Percentiles rank a stretch among this genome's conserved stretches.
phyloP scores from a whole-genome alignment of 257 asterid species.

The Striga asiatica region DNA sequence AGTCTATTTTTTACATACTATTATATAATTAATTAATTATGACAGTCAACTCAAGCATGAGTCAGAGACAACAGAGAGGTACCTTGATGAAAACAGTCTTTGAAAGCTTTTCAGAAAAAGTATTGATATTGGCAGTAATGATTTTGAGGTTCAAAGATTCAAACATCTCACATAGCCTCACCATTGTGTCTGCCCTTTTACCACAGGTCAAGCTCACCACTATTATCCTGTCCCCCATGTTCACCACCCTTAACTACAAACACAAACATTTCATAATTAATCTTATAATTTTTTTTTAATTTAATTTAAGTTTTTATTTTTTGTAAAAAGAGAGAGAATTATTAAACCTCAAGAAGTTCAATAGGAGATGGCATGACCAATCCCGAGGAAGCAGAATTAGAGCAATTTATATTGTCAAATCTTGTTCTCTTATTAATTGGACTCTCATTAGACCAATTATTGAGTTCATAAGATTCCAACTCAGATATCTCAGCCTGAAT shows the following conservation, averaged over 20 bases:
- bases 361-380: conserved; percentile 23
- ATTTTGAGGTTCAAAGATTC: conserved; percentile 69
- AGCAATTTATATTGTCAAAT: conserved; percentile 19
- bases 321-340: no score
- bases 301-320: no score
- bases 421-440: conserved; percentile 29
- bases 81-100: conserved; percentile 79
- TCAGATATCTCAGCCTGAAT: conserved; percentile 41
- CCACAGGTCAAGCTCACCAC: conserved; percentile 74
- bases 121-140: conserved; percentile 57
- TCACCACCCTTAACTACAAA: conserved; percentile 53
- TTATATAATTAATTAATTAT: no score
- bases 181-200: conserved; percentile 69
- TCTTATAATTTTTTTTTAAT: no score
- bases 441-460: conserved; percentile 24
- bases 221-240: conserved; percentile 53
- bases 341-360: conserved; percentile 67
- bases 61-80: no score
- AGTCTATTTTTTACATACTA: no score
- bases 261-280: no score
- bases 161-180: conserved; percentile 62
- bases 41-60: no score
- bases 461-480: conserved; percentile 24
- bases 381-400: conserved; percentile 16
- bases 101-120: conserved; percentile 52